Percentiles rank a stretch among this genome's conserved stretches.
Evolutionary conservation across 805 yeast genomes (phyloP).

Genomic region (Cyberlindnera mississippiensis): DNA sequence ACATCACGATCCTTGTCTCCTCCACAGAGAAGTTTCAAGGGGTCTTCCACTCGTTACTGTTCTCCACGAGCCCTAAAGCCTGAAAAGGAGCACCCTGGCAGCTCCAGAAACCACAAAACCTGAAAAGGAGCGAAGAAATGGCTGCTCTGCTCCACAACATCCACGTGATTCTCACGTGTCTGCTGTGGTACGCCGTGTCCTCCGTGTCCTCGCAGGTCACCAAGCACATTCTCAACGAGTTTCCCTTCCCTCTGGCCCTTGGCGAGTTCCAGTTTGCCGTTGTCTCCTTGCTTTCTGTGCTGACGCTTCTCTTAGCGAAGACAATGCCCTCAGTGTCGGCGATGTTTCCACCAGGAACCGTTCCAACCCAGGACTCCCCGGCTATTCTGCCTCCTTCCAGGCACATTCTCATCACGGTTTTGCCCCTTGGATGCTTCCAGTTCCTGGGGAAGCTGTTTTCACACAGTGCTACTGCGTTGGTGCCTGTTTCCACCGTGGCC

Average conservation of each 20-base stretch:
- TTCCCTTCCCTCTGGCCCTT: conserved; percentile 58
- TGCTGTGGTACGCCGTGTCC: conserved; percentile 59
- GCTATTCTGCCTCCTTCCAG: conserved; percentile 33
- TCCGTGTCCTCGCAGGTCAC: conserved; percentile 64
- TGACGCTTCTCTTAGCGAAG: conserved; percentile 35
- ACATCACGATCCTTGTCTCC: too few species aligned
- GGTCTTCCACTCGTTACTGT: too few species aligned
- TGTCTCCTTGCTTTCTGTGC: conserved; percentile 41
- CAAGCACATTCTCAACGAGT: conserved; percentile 47
- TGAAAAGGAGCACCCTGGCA: too few species aligned
- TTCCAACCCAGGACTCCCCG: conserved; percentile 35
- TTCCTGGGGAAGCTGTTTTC: conserved; percentile 61
- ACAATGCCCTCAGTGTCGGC: conserved; percentile 29
- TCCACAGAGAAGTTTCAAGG: too few species aligned
- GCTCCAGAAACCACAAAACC: too few species aligned
- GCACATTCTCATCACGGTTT: conserved; percentile 43
- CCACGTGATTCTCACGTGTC: conserved; percentile 34
- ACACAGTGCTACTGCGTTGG: conserved; percentile 59
- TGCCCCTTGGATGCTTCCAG: conserved; percentile 66
- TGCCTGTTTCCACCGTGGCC: conserved; percentile 66
- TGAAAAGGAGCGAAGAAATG: too few species aligned
- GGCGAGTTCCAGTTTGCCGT: conserved; percentile 61
- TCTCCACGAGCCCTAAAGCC: too few species aligned
- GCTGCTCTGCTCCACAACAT: conserved; percentile 2
- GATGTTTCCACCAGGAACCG: conserved; percentile 50